Base-by-base conservation (phyloP, 805 yeast species). In the Nakazawaea ambrosiae region DNA sequence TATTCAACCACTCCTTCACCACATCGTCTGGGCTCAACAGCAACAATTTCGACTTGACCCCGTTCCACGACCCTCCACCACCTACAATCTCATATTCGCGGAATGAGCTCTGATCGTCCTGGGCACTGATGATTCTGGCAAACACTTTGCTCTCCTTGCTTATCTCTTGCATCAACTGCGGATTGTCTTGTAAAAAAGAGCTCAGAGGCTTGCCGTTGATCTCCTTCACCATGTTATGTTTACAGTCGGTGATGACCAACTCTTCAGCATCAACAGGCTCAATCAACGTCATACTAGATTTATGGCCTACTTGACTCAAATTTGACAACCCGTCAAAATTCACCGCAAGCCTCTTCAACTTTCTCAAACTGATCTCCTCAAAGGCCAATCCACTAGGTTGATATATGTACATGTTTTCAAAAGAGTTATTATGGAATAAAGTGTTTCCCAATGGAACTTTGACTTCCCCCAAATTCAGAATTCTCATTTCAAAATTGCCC, bases 121-220 rank as follows among this genome's bases (percentile, higher is more conserved):
- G 15, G 30, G 42, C 19, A 48, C 41, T 37, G 14, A 31, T 27
- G 14, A 31, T 27, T 11, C 60, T 60, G 6, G 60, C 68, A 41
- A 53, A 66, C 1, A 68, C 67, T 42, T 61, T 56, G 4, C 72
- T 63, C 17, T 66, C 71, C 39, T 66, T 68, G 19, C 70, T 61
- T 8, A 55, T 62, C 4, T 63, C 36, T 12, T 48, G 43, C 66
- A 62, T 63, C 34, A 73, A 57, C 32, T 47, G 43, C 8, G 51
- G 49, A 47, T 70, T 71, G 4, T 58, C 55, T 44, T 76, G 80
- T 37, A 81, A 56, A 42, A 55, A 73, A 24, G 65, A 63, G 0
- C 87, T 70, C 0, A 88, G 86, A 0, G 85, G 67, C 37, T 57
- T 49, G 19, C 59, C 56, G 48, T 81, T 70, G 42, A 81, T 67